A percentile compares a stretch with the other conserved stretches of the same genome.
These are phyloP conservation scores for Trematosphaeria pertusa DNA, from an alignment of 2,329 filamentous ascomycete genomes.

Conservation along the genomic window DNA sequence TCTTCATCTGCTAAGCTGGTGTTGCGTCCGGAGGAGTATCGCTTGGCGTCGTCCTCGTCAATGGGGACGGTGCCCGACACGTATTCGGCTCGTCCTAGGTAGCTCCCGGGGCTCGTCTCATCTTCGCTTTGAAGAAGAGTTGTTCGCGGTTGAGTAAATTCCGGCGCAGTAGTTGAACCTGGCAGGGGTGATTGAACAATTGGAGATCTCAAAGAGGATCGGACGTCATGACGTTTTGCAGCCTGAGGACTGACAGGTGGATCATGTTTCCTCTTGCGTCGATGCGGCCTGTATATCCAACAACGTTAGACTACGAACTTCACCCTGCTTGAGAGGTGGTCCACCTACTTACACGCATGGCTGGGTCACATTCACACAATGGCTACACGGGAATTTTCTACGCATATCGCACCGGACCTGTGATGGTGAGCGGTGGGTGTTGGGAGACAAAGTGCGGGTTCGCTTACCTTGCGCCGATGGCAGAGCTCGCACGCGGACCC, in stretches of 20 bases:
- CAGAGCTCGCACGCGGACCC: not conserved
- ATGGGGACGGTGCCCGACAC: slow-evolving; percentile 1
- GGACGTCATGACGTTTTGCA: not conserved
- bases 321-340: not conserved
- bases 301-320: not conserved
- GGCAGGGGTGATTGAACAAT: not conserved
- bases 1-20: slow-evolving; percentile 1
- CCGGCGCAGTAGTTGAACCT: not conserved
- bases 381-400: not conserved
- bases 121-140: not conserved
- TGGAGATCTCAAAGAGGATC: not conserved
- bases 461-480: not conserved
- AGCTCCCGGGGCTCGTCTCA: not conserved
- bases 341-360: not conserved
- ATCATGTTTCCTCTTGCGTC: not conserved
- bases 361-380: not conserved
- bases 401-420: not conserved
- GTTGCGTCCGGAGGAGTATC: not conserved
- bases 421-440: not conserved
- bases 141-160: not conserved
- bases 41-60: slow-evolving; percentile 1
- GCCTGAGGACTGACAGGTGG: not conserved
- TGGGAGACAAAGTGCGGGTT: not conserved
- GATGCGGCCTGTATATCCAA: not conserved
- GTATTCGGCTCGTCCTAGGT: slow-evolving; percentile 2